A percentile compares a stretch with the other conserved stretches of the same genome.
Conservation (phyloP, 2,329 filamentous ascomycete genomes). For the Phialophora chinensis region DNA sequence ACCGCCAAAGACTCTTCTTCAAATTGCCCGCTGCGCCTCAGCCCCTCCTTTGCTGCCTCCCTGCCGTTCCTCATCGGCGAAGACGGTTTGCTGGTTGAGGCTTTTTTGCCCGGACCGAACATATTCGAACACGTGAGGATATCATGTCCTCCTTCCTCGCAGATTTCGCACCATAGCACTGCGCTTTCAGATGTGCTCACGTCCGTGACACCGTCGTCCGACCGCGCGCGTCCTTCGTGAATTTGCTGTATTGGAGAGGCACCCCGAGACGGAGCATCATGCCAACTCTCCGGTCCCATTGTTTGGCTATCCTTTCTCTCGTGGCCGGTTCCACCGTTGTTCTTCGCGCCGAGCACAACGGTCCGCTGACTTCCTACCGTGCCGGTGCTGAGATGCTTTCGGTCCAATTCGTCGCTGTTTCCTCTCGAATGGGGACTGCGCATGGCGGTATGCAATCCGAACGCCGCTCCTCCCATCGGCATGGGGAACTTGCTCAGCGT, state of each 20-base stretch:
- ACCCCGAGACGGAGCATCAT: constrained; percentile 15
- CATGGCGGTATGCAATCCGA: constrained; percentile 34
- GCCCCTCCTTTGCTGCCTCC: not conserved
- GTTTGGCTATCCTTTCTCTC: constrained; percentile 20
- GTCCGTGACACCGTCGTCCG: constrained; percentile 54
- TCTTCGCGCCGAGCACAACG: constrained; percentile 31
- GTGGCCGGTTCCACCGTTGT: constrained; percentile 10
- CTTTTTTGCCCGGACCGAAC: constrained; percentile 55
- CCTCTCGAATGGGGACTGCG: constrained; percentile 47
- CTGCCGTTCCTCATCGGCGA: not conserved
- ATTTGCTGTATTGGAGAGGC: constrained; percentile 9
- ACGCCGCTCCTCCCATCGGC: constrained; percentile 30
- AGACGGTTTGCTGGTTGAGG: not conserved
- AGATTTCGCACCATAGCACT: constrained; percentile 88
- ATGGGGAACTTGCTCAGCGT: constrained; percentile 36
- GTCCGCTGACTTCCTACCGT: constrained; percentile 35
- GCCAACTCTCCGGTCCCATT: constrained; percentile 17
- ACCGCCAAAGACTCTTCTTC: not conserved
- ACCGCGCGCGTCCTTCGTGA: constrained; percentile 58
- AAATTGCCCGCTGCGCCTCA: not conserved
- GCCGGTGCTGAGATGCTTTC: constrained; percentile 34
- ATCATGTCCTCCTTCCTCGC: constrained; percentile 88
- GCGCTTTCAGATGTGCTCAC: constrained; percentile 64
- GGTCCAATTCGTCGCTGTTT: constrained; percentile 34
- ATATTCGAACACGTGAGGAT: constrained; percentile 94